These are phyloP conservation scores for Fusarium buharicum DNA, from an alignment of 2,329 filamentous ascomycete genomes.

Conservation along the genomic window DNA sequence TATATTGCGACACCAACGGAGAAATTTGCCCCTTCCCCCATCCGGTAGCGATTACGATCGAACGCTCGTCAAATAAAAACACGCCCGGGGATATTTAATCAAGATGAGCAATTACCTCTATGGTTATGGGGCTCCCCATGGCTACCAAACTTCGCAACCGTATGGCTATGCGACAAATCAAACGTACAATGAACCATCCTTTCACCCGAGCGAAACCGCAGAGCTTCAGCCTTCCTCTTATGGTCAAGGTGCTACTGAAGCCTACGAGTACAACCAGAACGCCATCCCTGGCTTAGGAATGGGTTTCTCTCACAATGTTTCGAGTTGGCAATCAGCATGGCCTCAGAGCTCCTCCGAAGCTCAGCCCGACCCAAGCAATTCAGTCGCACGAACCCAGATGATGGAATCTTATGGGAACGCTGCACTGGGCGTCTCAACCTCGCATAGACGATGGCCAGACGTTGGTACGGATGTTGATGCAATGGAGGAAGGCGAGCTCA, in stretches of 20 bases:
- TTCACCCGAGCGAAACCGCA: slow-evolving; percentile 17
- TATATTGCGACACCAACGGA: background rate
- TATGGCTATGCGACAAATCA: slow-evolving; percentile 34
- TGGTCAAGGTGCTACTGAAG: slow-evolving; percentile 21
- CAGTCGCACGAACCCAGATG: background rate
- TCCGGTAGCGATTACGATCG: background rate
- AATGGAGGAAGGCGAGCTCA: slow-evolving; percentile 80
- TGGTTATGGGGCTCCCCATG: slow-evolving; percentile 41
- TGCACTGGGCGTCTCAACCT: background rate
- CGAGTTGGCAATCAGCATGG: slow-evolving; percentile 32
- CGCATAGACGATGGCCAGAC: slow-evolving; percentile 12
- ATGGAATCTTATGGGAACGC: background rate
- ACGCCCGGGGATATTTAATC: background rate
- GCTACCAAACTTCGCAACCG: slow-evolving; percentile 38
- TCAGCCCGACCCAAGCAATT: background rate
- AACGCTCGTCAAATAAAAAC: background rate
- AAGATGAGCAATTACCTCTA: slow-evolving; percentile 48
- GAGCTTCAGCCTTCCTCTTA: slow-evolving; percentile 12
- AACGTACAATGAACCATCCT: slow-evolving; percentile 18
- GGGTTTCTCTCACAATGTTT: slow-evolving; percentile 36
- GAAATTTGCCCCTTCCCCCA: background rate
- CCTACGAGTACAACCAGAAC: slow-evolving; percentile 45
- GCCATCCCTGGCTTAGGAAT: slow-evolving; percentile 52
- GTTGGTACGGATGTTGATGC: slow-evolving; percentile 29
- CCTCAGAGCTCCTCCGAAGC: slow-evolving; percentile 10